These are phyloP conservation scores for Penicillium herquei DNA, from an alignment of 495 filamentous ascomycete genomes.

Conservation along the genomic window DNA sequence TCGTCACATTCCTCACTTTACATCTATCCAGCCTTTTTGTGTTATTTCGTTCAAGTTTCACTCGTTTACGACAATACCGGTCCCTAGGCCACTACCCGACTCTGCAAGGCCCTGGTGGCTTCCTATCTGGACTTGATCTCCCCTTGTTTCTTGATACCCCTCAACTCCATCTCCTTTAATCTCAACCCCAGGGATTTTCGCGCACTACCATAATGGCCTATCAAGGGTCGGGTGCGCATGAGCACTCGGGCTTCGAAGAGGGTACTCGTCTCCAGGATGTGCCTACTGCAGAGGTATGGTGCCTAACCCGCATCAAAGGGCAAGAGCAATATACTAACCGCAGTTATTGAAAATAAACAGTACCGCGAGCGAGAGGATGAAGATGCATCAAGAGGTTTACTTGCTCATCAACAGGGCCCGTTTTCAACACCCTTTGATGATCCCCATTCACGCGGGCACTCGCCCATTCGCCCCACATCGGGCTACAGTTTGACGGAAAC, in stretches of 20 bases:
- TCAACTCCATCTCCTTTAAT: slow-evolving; percentile 8
- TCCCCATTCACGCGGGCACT: slow-evolving; percentile 53
- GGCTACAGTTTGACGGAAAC: slow-evolving; percentile 92
- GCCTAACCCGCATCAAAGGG: background rate
- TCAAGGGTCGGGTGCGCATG: slow-evolving; percentile 39
- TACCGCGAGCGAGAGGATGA: slow-evolving; percentile 65
- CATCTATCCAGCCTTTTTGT: background rate
- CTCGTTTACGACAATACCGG: slow-evolving; percentile 8
- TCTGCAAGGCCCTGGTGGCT: slow-evolving; percentile 21
- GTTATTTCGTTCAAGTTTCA: background rate
- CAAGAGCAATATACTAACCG: background rate
- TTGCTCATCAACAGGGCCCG: slow-evolving; percentile 63
- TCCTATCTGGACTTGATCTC: slow-evolving; percentile 7
- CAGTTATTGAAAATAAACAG: background rate
- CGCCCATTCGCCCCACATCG: slow-evolving; percentile 54
- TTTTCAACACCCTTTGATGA: slow-evolving; percentile 72
- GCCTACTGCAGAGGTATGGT: slow-evolving; percentile 33
- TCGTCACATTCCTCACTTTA: background rate
- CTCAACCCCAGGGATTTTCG: background rate
- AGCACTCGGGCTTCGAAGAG: slow-evolving; percentile 44
- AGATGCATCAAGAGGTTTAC: slow-evolving; percentile 70
- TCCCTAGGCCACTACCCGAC: background rate
- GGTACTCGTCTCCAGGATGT: slow-evolving; percentile 66
- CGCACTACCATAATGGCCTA: slow-evolving; percentile 54
- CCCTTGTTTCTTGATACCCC: slow-evolving; percentile 24